Conservation (phyloP, 495 filamentous ascomycete species). For the Rhizodiscina lignyota region DNA sequence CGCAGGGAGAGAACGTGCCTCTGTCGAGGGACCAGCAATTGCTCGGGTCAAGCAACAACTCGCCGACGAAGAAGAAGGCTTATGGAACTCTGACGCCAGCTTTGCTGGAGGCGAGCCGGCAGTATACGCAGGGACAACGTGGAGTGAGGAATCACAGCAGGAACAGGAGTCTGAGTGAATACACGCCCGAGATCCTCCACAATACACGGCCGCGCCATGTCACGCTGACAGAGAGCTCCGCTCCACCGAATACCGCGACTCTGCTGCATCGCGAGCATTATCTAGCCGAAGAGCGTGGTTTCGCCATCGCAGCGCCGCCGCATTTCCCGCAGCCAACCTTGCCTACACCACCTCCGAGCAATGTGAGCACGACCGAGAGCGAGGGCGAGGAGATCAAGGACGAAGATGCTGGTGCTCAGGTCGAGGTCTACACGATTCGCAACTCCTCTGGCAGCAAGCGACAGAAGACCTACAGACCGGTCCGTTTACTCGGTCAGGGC, state of each 20-base stretch:
- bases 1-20: slow-evolving; percentile 18
- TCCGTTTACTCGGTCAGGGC: slow-evolving; percentile 73
- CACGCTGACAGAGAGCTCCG: slow-evolving; percentile 44
- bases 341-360: slow-evolving; percentile 58
- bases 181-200: slow-evolving; percentile 52
- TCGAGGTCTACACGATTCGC: slow-evolving; percentile 6
- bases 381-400: slow-evolving; percentile 28
- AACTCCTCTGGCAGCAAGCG: slow-evolving; percentile 17
- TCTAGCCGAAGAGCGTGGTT: slow-evolving; percentile 58
- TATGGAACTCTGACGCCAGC: slow-evolving; percentile 14
- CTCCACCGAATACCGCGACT: slow-evolving; percentile 20
- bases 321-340: slow-evolving; percentile 12
- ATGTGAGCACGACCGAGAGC: slow-evolving; percentile 30
- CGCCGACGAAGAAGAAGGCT: slow-evolving; percentile 14
- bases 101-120: slow-evolving; percentile 17
- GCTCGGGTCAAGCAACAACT: too few relatives aligned
- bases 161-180: slow-evolving; percentile 79
- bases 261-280: slow-evolving; percentile 65
- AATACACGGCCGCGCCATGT: slow-evolving; percentile 51
- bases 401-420: slow-evolving; percentile 18
- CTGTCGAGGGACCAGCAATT: slow-evolving; percentile 6
- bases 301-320: slow-evolving; percentile 14
- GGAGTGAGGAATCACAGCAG: slow-evolving; percentile 30
- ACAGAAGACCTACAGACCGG: slow-evolving; percentile 45
- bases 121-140: slow-evolving; percentile 21